Conservation (phyloP, 148 eudicot species). For the Silene conica region DNA sequence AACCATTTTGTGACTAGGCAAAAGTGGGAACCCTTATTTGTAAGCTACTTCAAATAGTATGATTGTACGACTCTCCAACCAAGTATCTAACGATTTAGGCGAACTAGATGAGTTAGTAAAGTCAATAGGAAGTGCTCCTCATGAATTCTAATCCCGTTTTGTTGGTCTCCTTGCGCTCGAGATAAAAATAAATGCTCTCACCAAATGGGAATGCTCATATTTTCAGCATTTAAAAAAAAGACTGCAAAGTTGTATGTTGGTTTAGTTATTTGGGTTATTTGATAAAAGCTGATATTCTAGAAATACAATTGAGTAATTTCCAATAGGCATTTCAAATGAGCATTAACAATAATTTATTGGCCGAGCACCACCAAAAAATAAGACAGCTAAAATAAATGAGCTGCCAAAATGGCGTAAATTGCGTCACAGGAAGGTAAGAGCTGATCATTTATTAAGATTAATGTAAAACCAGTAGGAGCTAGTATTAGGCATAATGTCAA, state of each 20-base stretch:
- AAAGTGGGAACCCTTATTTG: too few species aligned
- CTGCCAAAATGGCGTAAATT: background rate
- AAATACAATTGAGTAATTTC: background rate
- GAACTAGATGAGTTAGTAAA: too few species aligned
- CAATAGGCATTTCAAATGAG: too few species aligned
- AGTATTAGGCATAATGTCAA: background rate
- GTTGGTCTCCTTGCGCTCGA: too few species aligned
- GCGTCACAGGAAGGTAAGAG: conserved; percentile 6
- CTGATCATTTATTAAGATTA: background rate
- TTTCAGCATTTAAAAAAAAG: background rate
- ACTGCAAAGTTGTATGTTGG: background rate
- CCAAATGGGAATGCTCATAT: background rate
- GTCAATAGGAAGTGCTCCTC: too few species aligned
- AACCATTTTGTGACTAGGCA: too few species aligned
- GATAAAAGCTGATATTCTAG: background rate
- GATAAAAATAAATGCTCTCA: background rate
- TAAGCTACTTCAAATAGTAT: too few species aligned
- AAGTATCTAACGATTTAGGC: too few species aligned
- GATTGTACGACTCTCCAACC: too few species aligned
- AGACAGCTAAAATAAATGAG: background rate
- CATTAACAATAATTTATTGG: conserved; percentile 16
- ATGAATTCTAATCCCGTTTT: too few species aligned
- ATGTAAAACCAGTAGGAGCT: too few species aligned
- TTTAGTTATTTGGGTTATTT: background rate
- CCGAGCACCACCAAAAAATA: background rate